Base-by-base conservation (phyloP, 1,139 yeast genomes). In the Nadsonia commutata region DNA sequence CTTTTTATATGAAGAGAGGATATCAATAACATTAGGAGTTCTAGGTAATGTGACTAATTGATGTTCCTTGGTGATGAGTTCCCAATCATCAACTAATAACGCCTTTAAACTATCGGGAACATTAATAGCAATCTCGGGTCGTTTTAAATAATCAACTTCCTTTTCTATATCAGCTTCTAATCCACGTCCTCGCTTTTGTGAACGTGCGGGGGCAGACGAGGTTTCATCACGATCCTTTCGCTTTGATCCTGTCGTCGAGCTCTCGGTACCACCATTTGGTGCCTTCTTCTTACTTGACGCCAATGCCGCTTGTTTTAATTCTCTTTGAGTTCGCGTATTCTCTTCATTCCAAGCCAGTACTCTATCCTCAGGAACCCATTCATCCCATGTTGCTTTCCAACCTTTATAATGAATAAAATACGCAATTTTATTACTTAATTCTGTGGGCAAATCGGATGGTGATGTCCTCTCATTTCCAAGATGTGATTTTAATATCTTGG, bases 351-450 rank as follows among this genome's bases (percentile, higher is more conserved):
- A 69, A 50, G 76, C 80, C 56, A 84, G 65, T 9, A 88, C 72
- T 37, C 97, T 66, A 42, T 75, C 79, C 8, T 64, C 62, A 1
- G 76, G 72, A 1, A 90, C 94, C 98, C 98, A 90, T 59, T 90
- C 98, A 58, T 90, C 97, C 96, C 96, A 88, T 49, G 88, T 79
- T 18, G 79, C 64, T 56, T 86, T 90, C 98, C 98, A 90, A 2
- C 98, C 97, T 55, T 80, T 83, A 62, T 90, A 90, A 58, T 90
- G 98, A 8, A 90, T 75, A 51, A 68, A 78, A 60, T 76, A 88
- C 45, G 78, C 70, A 45, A 66, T 59, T 43, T 63, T 51, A 31
- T 51, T 52, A 31, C 49, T 55, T 36, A 71, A 56, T 2, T 66
- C 70, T 16, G 57, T 63, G 1, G 85, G 80, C 31, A 77, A 59